Evolutionary conservation across 2,329 filamentous ascomycete genomes (phyloP), one percentile per base, ranked within the genome.

Genomic region (Plenodomus tracheiphilus): DNA sequence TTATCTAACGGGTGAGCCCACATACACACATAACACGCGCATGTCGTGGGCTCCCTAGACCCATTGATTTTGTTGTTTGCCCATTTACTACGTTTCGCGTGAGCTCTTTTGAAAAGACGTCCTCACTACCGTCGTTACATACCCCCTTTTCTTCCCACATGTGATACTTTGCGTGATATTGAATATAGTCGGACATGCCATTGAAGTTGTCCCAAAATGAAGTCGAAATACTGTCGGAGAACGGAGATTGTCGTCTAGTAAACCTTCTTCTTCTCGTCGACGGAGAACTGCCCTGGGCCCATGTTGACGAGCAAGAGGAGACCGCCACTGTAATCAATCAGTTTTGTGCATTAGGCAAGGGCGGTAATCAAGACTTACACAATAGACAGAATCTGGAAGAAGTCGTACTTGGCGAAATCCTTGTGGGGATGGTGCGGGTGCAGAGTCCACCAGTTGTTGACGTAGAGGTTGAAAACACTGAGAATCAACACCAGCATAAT

Each of bases 181-280:
- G 51, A 49, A 63, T 65, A 53, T 61, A 47, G 53, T 53, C 51
- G 57, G 46, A 44, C 44, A 48, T 54, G 6, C 6, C 28, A 32
- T 4, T 32, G 28, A 53, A n/a, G 32, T 46, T 58, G 46, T 53
- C 51, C 47, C 50, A 52, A 52, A 52, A 52, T 56, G 38, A 54
- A 56, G 42, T 51, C 43, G 42, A 51, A 58, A 56, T 54, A 56
- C 51, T 58, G 50, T 53, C 47, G 46, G 40, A 41, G 45, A 56
- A 49, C 45, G 43, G 53, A 43, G 42, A 50, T 45, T n/a, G 21
- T 39, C 25, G 40, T 53, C 58, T 83, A 99, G 80, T 99, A 99
- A 63, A 99, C 94, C 84, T 99, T 99, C 86, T 99, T 99, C 89
- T 99, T 99, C 85, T 99, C 94, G 77, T 99, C 94, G 75, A 97